phyloP scores from a whole-genome alignment of 2,329 filamentous ascomycete species.

The Sarocladium strictum region DNA sequence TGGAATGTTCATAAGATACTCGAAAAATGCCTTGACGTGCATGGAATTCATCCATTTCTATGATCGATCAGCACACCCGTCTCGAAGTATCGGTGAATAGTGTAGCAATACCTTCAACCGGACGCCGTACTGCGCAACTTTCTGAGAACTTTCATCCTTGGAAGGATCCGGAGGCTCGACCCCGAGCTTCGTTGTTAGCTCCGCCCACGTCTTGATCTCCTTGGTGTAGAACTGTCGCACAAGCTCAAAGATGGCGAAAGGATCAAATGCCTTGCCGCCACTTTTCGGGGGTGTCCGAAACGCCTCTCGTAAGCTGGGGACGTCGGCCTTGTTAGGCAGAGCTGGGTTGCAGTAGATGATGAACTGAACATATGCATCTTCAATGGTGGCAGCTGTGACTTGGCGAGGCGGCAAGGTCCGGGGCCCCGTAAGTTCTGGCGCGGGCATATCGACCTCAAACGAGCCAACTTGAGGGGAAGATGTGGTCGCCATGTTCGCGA shows the following conservation, averaged over 20 bases:
- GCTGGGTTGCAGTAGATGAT: slow-evolving; percentile 88
- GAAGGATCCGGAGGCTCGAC: slow-evolving; percentile 77
- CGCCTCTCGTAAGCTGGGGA: slow-evolving; percentile 62
- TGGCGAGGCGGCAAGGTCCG: slow-evolving; percentile 56
- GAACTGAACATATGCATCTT: slow-evolving; percentile 77
- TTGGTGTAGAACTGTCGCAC: slow-evolving; percentile 73
- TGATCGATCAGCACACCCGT: neutral
- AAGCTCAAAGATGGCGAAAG: slow-evolving; percentile 69
- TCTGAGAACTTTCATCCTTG: slow-evolving; percentile 85
- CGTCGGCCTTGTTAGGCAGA: slow-evolving; percentile 61
- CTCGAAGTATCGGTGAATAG: neutral
- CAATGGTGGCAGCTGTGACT: slow-evolving; percentile 65
- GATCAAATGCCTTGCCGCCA: slow-evolving; percentile 79
- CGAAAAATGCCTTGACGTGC: slow-evolving; percentile 92
- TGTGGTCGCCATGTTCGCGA: neutral
- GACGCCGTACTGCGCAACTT: slow-evolving; percentile 92
- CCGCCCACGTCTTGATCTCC: slow-evolving; percentile 89
- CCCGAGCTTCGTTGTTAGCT: slow-evolving; percentile 79
- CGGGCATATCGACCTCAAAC: slow-evolving; percentile 4
- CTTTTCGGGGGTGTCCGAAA: slow-evolving; percentile 80
- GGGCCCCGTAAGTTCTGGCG: neutral
- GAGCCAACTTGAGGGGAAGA: neutral
- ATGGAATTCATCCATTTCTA: slow-evolving; percentile 95
- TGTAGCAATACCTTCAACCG: slow-evolving; percentile 67
- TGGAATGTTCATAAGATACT: slow-evolving; percentile 72